A percentile compares a stretch with the other conserved stretches of the same genome.
Conservation (phyloP, 2,329 filamentous ascomycete species). For the Hypoxylon sp. region DNA sequence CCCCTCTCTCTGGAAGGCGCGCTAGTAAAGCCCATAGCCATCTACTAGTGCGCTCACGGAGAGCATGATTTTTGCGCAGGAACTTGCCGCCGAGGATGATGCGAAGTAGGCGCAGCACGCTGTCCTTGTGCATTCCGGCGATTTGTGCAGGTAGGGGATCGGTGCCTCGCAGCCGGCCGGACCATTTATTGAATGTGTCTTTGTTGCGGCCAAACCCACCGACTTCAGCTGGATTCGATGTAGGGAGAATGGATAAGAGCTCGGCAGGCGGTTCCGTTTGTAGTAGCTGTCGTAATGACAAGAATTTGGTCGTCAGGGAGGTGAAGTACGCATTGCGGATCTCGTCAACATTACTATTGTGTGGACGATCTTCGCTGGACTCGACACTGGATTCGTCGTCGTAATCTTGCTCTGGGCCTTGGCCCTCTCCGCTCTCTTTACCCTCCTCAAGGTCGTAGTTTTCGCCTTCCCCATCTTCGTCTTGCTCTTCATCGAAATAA, state of each 20-base stretch:
- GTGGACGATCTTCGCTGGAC: slow-evolving; percentile 39
- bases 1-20: slow-evolving; percentile 75
- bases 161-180: slow-evolving; percentile 57
- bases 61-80: slow-evolving; percentile 64
- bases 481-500: slow-evolving; percentile 41
- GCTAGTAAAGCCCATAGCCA: slow-evolving; percentile 90
- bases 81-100: slow-evolving; percentile 72
- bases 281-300: slow-evolving; percentile 68
- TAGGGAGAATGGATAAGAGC: slow-evolving; percentile 61
- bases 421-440: slow-evolving; percentile 40
- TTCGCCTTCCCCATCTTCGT: slow-evolving; percentile 42
- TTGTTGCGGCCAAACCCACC: slow-evolving; percentile 61
- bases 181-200: slow-evolving; percentile 61
- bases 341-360: slow-evolving; percentile 46
- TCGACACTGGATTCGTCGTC: slow-evolving; percentile 46
- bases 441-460: slow-evolving; percentile 42
- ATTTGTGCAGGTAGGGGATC: slow-evolving; percentile 68
- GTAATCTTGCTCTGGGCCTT: slow-evolving; percentile 32
- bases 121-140: slow-evolving; percentile 71
- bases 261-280: slow-evolving; percentile 61
- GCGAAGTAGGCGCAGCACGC: slow-evolving; percentile 71
- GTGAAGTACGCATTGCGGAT: slow-evolving; percentile 74
- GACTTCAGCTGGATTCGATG: slow-evolving; percentile 64
- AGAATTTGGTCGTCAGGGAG: slow-evolving; percentile 71
- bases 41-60: slow-evolving; percentile 73